Percentiles rank a stretch among this genome's conserved stretches.
phyloP scores from a whole-genome alignment of 768 basidiomycete genomes.

The Pilatotrama ljubarskyi region DNA sequence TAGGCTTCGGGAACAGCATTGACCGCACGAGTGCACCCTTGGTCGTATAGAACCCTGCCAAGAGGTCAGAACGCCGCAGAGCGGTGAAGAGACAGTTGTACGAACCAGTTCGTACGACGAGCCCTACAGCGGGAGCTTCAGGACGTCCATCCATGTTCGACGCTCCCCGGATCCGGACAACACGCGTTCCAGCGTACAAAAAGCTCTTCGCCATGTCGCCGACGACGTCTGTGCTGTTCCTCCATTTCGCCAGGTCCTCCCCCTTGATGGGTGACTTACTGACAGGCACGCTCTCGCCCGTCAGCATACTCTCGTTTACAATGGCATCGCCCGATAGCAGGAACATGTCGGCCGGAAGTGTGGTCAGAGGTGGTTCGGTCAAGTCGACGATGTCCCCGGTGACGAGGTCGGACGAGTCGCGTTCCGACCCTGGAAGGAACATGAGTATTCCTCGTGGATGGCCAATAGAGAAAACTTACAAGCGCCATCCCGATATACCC shows the following conservation, averaged over 20 bases:
- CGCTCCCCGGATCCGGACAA: slow-evolving; percentile 79
- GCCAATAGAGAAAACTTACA: slow-evolving; percentile 50
- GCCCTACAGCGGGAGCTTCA: slow-evolving; percentile 66
- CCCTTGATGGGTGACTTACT: slow-evolving; percentile 86
- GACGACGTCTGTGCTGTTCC: slow-evolving; percentile 55
- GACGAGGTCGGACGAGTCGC: slow-evolving; percentile 77
- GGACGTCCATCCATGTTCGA: slow-evolving; percentile 52
- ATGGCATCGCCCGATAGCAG: slow-evolving; percentile 96
- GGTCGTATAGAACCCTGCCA: slow-evolving; percentile 87
- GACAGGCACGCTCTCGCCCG: slow-evolving; percentile 97
- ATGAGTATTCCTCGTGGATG: neutral
- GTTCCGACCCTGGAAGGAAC: slow-evolving; percentile 55
- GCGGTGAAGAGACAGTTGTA: neutral
- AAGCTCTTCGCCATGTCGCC: slow-evolving; percentile 78
- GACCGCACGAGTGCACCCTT: slow-evolving; percentile 95
- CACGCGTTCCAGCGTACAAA: slow-evolving; percentile 86
- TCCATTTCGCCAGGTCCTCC: slow-evolving; percentile 72
- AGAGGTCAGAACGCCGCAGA: neutral
- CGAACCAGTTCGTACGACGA: slow-evolving; percentile 85
- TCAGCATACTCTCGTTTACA: slow-evolving; percentile 98
- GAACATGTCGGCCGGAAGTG: slow-evolving; percentile 89
- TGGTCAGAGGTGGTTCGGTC: slow-evolving; percentile 67
- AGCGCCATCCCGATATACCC: slow-evolving; percentile 63
- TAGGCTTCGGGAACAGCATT: slow-evolving; percentile 98
- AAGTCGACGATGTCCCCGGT: slow-evolving; percentile 93